These are phyloP conservation scores for Fonsecaea pugnacius DNA, from an alignment of 2,329 filamentous ascomycete genomes.

Conservation along the genomic window DNA sequence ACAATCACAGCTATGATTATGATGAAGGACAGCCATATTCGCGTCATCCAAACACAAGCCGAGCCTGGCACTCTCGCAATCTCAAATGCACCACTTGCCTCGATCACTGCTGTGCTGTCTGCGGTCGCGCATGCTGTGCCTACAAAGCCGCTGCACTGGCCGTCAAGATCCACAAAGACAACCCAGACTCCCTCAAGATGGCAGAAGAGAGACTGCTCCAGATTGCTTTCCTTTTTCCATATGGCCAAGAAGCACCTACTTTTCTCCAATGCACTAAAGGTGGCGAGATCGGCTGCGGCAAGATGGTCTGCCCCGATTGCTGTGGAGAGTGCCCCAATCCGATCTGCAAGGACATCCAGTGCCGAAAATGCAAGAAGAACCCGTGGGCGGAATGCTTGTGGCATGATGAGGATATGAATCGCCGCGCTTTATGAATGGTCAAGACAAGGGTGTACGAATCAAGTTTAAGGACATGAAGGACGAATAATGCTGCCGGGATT, in stretches of 20 bases:
- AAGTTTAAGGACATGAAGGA: neutral
- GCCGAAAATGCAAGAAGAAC: slow-evolving; percentile 44
- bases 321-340: slow-evolving; percentile 44
- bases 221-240: slow-evolving; percentile 37
- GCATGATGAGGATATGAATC: slow-evolving; percentile 38
- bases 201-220: slow-evolving; percentile 35
- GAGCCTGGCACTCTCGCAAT: slow-evolving; percentile 42
- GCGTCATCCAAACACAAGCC: slow-evolving; percentile 36
- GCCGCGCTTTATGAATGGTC: slow-evolving; percentile 15
- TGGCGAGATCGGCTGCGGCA: slow-evolving; percentile 39
- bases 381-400: slow-evolving; percentile 44
- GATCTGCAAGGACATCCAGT: slow-evolving; percentile 44
- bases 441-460: neutral
- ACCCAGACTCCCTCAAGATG: slow-evolving; percentile 20
- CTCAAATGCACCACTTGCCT: slow-evolving; percentile 42
- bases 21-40: slow-evolving; percentile 29
- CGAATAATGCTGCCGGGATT: neutral
- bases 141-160: slow-evolving; percentile 36
- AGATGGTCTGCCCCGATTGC: slow-evolving; percentile 43
- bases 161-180: slow-evolving; percentile 28
- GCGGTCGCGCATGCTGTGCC: slow-evolving; percentile 43
- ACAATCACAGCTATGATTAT: slow-evolving; percentile 34
- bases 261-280: slow-evolving; percentile 42
- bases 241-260: slow-evolving; percentile 41
- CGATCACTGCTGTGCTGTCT: slow-evolving; percentile 39